Percentiles rank a stretch among this genome's conserved stretches.
Evolutionary conservation across 768 basidiomycete species (phyloP).

Genomic region (Pleurotus tuoliensis): DNA sequence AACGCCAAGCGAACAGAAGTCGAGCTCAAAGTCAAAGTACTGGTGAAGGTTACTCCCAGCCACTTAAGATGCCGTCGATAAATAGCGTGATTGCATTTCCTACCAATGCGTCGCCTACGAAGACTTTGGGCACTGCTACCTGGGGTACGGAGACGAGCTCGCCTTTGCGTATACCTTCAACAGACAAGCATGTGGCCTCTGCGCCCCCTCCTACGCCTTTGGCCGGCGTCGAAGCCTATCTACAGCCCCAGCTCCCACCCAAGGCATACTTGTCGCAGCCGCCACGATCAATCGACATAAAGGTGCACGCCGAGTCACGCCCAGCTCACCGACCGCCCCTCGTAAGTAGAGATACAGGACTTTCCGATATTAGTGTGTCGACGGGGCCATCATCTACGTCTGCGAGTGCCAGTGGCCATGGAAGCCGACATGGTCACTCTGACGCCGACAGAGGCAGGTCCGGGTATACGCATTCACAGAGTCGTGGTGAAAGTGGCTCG

Average conservation of each 20-base stretch:
- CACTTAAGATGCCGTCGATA: neutral
- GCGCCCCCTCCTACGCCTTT: neutral
- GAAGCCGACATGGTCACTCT: too few relatives aligned
- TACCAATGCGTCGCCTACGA: neutral
- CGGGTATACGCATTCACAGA: neutral
- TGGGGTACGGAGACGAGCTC: too few relatives aligned
- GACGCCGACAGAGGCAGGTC: neutral
- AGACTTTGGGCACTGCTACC: neutral
- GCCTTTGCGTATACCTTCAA: too few relatives aligned
- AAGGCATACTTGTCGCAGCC: neutral
- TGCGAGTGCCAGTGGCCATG: neutral
- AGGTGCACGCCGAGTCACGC: too few relatives aligned
- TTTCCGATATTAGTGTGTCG: neutral
- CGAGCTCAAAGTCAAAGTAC: neutral
- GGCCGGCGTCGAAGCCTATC: neutral
- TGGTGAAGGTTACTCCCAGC: neutral
- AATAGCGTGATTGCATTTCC: conserved; percentile 2
- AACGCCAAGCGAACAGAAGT: too few relatives aligned
- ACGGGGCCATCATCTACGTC: neutral
- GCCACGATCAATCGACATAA: too few relatives aligned
- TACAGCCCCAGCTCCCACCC: neutral
- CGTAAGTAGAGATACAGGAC: neutral
- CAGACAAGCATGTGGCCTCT: neutral
- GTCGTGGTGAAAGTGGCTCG: neutral
- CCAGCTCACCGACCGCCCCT: neutral